phyloP scores from a whole-genome alignment of 495 filamentous ascomycete genomes.

The Melanomma pulvis-pyrius region DNA sequence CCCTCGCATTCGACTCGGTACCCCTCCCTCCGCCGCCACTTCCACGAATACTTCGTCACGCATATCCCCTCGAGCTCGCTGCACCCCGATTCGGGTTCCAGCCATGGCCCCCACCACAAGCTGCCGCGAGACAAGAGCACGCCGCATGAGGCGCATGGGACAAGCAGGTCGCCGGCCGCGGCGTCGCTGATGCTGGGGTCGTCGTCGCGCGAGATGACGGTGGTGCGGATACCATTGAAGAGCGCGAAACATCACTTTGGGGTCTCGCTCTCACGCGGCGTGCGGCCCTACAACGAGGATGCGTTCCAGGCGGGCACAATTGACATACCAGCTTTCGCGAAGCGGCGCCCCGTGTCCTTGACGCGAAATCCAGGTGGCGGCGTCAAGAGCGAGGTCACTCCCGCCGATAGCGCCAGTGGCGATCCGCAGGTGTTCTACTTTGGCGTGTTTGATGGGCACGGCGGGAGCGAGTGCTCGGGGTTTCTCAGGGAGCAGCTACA shows the following conservation, averaged over 20 bases:
- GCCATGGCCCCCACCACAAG: slow-evolving; percentile 70
- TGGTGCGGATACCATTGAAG: slow-evolving; percentile 94
- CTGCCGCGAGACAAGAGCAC: slow-evolving; percentile 79
- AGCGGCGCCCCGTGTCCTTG: slow-evolving; percentile 71
- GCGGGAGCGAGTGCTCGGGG: slow-evolving; percentile 82
- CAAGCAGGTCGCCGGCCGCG: slow-evolving; percentile 52
- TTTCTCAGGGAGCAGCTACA: slow-evolving; percentile 86
- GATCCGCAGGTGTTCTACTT: slow-evolving; percentile 98
- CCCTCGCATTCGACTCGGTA: neutral
- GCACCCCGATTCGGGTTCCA: slow-evolving; percentile 77
- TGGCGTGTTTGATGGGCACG: slow-evolving; percentile 94
- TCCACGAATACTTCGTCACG: slow-evolving; percentile 97
- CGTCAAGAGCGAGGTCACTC: slow-evolving; percentile 57
- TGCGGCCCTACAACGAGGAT: slow-evolving; percentile 87
- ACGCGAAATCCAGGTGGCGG: slow-evolving; percentile 46
- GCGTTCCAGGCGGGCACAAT: slow-evolving; percentile 93
- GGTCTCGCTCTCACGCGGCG: slow-evolving; percentile 74
- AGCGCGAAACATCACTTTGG: slow-evolving; percentile 97
- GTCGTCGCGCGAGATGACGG: slow-evolving; percentile 73
- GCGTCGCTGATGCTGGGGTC: slow-evolving; percentile 36
- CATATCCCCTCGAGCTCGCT: slow-evolving; percentile 91
- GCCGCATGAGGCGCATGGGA: slow-evolving; percentile 67
- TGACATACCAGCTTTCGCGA: slow-evolving; percentile 88
- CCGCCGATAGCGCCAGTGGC: slow-evolving; percentile 73
- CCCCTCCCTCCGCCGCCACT: slow-evolving; percentile 53